These are phyloP conservation scores for Aspergillus spinulosporus DNA, from an alignment of 2,329 filamentous ascomycete species.

Conservation along the genomic window DNA sequence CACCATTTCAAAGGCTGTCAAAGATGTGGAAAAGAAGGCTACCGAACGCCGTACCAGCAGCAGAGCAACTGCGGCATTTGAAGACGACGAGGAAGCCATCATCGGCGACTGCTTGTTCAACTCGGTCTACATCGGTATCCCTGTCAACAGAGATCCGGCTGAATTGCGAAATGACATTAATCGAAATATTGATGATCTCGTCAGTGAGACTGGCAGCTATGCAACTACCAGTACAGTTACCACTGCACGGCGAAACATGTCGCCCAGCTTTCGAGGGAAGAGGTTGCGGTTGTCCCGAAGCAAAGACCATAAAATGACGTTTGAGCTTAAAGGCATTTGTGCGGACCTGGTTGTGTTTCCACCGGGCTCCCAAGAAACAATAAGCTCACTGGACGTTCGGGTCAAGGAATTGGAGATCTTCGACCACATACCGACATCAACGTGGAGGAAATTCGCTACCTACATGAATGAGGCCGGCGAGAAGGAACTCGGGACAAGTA, in stretches of 20 bases:
- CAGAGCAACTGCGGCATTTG: slow-evolving; percentile 53
- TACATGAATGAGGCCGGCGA: slow-evolving; percentile 87
- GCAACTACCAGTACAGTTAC: slow-evolving; percentile 67
- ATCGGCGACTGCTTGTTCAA: slow-evolving; percentile 98
- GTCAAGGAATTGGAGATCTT: slow-evolving; percentile 85
- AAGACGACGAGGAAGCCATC: slow-evolving; percentile 75
- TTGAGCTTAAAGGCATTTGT: slow-evolving; percentile 82
- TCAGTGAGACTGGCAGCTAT: slow-evolving; percentile 86
- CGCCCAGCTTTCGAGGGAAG: slow-evolving; percentile 49
- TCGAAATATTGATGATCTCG: slow-evolving; percentile 78
- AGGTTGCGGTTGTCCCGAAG: slow-evolving; percentile 77
- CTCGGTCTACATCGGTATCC: slow-evolving; percentile 95
- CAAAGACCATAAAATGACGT: slow-evolving; percentile 90
- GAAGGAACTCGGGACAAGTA: slow-evolving; percentile 79
- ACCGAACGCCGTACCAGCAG: slow-evolving; percentile 69
- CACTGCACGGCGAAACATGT: slow-evolving; percentile 38
- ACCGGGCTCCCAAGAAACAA: slow-evolving; percentile 72
- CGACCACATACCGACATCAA: slow-evolving; percentile 90
- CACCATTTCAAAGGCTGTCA: slow-evolving; percentile 81
- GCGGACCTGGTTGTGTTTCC: slow-evolving; percentile 81
- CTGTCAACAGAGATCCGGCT: slow-evolving; percentile 78
- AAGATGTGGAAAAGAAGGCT: slow-evolving; percentile 80
- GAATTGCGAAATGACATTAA: slow-evolving; percentile 85
- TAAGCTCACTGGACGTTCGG: slow-evolving; percentile 83
- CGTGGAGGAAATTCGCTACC: slow-evolving; percentile 97